These are phyloP conservation scores for Coemansia interrupta DNA, from an alignment of 192 early-diverging fungal genomes.

Conservation along the genomic window DNA sequence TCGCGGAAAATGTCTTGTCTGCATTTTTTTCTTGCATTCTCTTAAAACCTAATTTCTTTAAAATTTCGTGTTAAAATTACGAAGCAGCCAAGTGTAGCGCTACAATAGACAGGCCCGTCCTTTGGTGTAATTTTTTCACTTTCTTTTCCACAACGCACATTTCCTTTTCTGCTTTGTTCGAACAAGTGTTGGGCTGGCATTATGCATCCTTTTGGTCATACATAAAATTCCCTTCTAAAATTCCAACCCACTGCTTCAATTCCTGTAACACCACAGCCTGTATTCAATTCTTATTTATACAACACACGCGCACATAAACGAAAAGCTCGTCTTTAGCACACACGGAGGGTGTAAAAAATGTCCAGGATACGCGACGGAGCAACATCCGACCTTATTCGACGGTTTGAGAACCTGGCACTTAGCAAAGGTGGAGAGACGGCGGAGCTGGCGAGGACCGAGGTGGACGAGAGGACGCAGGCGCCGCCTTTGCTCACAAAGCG, in stretches of 20 bases:
- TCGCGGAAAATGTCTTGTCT: too few relatives aligned
- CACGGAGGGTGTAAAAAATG: constrained; percentile 4
- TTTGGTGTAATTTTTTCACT: neutral
- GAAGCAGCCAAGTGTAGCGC: too few relatives aligned
- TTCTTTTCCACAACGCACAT: neutral
- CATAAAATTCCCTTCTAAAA: too few relatives aligned
- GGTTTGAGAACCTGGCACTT: constrained; percentile 36
- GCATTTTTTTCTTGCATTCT: too few relatives aligned
- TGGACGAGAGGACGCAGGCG: constrained; percentile 2
- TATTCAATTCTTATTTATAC: neutral
- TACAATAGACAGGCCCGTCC: neutral
- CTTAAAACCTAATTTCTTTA: too few relatives aligned
- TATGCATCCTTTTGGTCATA: too few relatives aligned
- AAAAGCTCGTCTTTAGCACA: neutral
- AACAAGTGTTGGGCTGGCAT: neutral
- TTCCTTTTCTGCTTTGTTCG: neutral
- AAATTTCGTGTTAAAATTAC: too few relatives aligned
- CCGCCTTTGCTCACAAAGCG: constrained; percentile 21
- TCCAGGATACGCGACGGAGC: constrained; percentile 21
- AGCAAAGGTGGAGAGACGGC: constrained; percentile 5
- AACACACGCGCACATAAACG: too few relatives aligned
- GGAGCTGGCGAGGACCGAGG: neutral
- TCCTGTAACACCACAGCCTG: neutral
- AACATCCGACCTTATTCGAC: constrained; percentile 41
- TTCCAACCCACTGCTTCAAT: too few relatives aligned